These are phyloP conservation scores for Leccinum imitatum DNA, from an alignment of 768 basidiomycete species.

Conservation along the genomic window DNA sequence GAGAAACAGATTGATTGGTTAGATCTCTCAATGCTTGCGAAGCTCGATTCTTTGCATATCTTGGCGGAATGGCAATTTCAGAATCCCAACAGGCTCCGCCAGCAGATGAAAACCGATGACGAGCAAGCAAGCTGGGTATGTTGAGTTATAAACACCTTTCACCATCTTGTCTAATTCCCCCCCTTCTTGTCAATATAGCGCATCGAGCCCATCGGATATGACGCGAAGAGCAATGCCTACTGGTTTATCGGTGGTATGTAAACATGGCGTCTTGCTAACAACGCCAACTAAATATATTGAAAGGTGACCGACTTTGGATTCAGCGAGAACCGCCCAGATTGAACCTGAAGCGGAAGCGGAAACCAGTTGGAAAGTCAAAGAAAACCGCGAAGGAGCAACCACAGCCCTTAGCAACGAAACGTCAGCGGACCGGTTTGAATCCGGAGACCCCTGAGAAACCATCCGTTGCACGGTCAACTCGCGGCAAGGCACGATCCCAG, in stretches of 20 bases:
- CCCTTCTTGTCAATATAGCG: conserved; percentile 48
- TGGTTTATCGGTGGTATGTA: conserved; percentile 78
- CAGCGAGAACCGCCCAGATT: conserved; percentile 66
- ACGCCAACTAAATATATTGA: conserved; percentile 3
- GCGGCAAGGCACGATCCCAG: conserved; percentile 14
- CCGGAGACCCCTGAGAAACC: conserved; percentile 2
- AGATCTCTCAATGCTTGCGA: conserved; percentile 64
- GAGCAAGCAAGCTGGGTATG: conserved; percentile 78
- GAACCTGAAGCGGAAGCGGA: conserved; percentile 42
- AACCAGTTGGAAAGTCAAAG: conserved; percentile 26
- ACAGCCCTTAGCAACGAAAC: conserved; percentile 24
- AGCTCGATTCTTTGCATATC: conserved; percentile 72
- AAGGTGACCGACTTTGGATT: conserved; percentile 84
- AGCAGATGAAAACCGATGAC: conserved; percentile 76
- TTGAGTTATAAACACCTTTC: conserved; percentile 2
- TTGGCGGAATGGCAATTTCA: conserved; percentile 88
- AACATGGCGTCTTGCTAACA: not conserved
- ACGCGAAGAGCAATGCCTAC: conserved; percentile 74
- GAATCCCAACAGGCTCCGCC: conserved; percentile 66
- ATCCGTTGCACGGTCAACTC: conserved; percentile 12
- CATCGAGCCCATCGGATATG: conserved; percentile 83
- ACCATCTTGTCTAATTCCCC: not conserved
- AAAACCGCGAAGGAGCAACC: conserved; percentile 19
- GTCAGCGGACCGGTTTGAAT: conserved; percentile 22
- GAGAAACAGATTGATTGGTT: conserved; percentile 64